Evolutionary conservation across 345 rosid species (phyloP).

Genomic region (Gossypium thurberi): DNA sequence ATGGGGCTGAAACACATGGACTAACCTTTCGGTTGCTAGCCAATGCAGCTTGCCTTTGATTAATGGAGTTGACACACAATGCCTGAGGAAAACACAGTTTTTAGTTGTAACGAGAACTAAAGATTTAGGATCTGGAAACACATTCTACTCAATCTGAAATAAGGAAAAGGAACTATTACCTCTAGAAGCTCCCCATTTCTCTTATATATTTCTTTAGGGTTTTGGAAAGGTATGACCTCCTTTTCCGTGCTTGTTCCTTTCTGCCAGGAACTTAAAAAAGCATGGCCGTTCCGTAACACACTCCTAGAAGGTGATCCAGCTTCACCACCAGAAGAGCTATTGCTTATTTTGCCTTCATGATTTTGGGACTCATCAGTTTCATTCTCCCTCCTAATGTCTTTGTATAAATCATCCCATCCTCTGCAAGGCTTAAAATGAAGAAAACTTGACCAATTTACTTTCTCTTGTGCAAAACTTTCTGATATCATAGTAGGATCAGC

Average conservation of each 20-base stretch:
- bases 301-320: slow-evolving; percentile 32
- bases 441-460: slow-evolving; percentile 41
- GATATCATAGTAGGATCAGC: slow-evolving; percentile 53
- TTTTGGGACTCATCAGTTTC: slow-evolving; percentile 25
- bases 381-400: slow-evolving; percentile 30
- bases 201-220: slow-evolving; percentile 63
- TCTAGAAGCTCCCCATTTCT: slow-evolving; percentile 86
- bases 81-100: slow-evolving; percentile 48
- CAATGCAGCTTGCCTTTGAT: slow-evolving; percentile 66
- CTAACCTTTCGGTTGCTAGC: slow-evolving; percentile 90
- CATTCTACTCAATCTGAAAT: background rate
- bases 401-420: slow-evolving; percentile 53
- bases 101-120: slow-evolving; percentile 12
- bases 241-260: slow-evolving; percentile 34
- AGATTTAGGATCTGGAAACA: background rate
- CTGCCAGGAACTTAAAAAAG: slow-evolving; percentile 44
- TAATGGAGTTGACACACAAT: slow-evolving; percentile 58
- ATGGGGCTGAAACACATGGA: background rate
- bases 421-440: slow-evolving; percentile 29
- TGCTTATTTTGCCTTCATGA: slow-evolving; percentile 29
- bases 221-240: slow-evolving; percentile 44
- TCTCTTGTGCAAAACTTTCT: slow-evolving; percentile 55
- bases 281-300: slow-evolving; percentile 29
- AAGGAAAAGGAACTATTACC: slow-evolving; percentile 33
- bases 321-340: slow-evolving; percentile 27